Evolutionary conservation across 208 protist genomes (phyloP).

Genomic region (Phytomonas serpens): DNA sequence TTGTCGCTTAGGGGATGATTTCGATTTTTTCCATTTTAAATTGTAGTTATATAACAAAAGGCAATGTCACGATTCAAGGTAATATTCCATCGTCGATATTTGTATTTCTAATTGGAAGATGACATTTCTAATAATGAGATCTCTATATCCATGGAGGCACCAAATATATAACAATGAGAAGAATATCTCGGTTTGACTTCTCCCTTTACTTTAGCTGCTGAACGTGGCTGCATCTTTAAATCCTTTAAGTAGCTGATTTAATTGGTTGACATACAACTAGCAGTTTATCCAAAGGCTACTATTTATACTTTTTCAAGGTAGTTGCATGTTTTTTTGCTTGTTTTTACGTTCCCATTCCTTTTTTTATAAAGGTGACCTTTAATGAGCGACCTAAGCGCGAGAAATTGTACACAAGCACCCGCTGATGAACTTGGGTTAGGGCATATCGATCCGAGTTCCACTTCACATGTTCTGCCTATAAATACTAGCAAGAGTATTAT

Average conservation of each 20-base stretch:
- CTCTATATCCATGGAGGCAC: not conserved
- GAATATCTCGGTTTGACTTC: not conserved
- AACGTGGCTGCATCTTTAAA: not conserved
- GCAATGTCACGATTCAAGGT: not conserved
- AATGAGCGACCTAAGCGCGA: not conserved
- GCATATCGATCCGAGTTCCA: not conserved
- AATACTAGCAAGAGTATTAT: slow-evolving; percentile 2
- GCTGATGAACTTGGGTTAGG: not conserved
- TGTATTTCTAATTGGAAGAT: not conserved
- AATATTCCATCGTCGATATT: not conserved
- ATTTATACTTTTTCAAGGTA: not conserved
- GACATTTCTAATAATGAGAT: not conserved
- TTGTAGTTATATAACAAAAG: not conserved
- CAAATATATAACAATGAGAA: not conserved
- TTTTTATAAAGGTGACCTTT: not conserved
- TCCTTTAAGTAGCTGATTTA: not conserved
- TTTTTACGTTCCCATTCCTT: not conserved
- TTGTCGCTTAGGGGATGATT: not conserved
- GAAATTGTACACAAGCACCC: not conserved
- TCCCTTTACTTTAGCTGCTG: not conserved
- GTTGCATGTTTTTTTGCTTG: not conserved
- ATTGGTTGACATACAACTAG: not conserved
- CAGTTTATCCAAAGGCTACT: not conserved
- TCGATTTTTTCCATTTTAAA: not conserved
- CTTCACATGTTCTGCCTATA: not conserved